Percentiles rank a stretch among this genome's conserved stretches.
These are phyloP conservation scores for Apiospora arundinis DNA, from an alignment of 2,329 filamentous ascomycete species.

Conservation along the genomic window DNA sequence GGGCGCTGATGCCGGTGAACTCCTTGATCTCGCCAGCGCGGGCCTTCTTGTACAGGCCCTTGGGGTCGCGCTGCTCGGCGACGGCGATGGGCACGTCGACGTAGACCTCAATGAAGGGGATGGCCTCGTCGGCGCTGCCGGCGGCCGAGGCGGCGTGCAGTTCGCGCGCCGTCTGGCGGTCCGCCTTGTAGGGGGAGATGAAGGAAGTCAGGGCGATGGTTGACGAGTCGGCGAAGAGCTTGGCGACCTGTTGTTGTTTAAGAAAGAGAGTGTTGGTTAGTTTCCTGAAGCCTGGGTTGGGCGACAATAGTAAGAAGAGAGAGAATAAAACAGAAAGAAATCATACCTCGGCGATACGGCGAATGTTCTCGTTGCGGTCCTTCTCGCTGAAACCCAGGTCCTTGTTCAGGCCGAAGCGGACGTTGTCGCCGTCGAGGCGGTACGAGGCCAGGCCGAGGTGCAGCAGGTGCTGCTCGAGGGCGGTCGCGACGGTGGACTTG, in stretches of 20 bases:
- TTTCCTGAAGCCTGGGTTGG: background rate
- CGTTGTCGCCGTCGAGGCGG: slow-evolving; percentile 96
- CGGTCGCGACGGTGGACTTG: slow-evolving; percentile 96
- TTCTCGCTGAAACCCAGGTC: slow-evolving; percentile 93
- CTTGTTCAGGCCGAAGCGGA: slow-evolving; percentile 97
- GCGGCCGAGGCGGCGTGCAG: slow-evolving; percentile 71
- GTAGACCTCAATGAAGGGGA: slow-evolving; percentile 93
- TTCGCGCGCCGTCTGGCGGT: slow-evolving; percentile 81
- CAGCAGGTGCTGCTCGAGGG: slow-evolving; percentile 94
- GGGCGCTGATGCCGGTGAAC: slow-evolving; percentile 94
- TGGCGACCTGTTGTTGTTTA: slow-evolving; percentile 69
- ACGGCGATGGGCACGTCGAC: slow-evolving; percentile 91
- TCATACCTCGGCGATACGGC: slow-evolving; percentile 82
- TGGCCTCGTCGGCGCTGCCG: slow-evolving; percentile 64
- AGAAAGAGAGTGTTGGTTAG: slow-evolving; percentile 7
- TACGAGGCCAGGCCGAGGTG: slow-evolving; percentile 85
- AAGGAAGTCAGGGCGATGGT: slow-evolving; percentile 93
- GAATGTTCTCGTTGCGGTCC: slow-evolving; percentile 97
- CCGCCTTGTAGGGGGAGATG: slow-evolving; percentile 92
- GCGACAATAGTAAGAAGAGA: background rate
- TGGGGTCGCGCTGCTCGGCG: slow-evolving; percentile 93
- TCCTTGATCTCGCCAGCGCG: slow-evolving; percentile 93
- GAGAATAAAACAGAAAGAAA: background rate
- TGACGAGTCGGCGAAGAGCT: slow-evolving; percentile 91
- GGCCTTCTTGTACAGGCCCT: slow-evolving; percentile 98